A percentile compares a stretch with the other conserved stretches of the same genome.
These are phyloP conservation scores for Salix dunnii DNA, from an alignment of 345 rosid genomes.

Conservation along the genomic window DNA sequence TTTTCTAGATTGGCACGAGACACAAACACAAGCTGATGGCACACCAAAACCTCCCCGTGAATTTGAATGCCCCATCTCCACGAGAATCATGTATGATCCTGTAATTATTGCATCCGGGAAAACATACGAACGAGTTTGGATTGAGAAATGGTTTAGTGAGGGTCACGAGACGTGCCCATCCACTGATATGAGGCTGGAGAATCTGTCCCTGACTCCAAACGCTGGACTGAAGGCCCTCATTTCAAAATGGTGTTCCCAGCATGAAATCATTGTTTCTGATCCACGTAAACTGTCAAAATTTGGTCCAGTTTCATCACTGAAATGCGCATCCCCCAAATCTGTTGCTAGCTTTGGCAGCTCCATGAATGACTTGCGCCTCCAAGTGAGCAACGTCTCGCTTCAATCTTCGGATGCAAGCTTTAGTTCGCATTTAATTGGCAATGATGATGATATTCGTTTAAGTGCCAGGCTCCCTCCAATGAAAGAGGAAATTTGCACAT, in stretches of 20 bases:
- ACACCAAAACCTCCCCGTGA: conserved; percentile 25
- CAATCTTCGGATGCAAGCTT: conserved; percentile 18
- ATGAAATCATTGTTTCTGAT: conserved; percentile 23
- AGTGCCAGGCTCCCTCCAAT: conserved; percentile 2
- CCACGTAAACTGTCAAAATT: conserved; percentile 7
- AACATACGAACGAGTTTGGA: conserved; percentile 40
- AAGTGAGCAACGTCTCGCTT: conserved; percentile 25
- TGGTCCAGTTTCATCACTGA: conserved; percentile 1
- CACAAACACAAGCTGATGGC: not conserved
- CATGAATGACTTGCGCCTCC: conserved; percentile 22
- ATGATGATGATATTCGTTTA: not conserved
- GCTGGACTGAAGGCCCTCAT: conserved; percentile 26
- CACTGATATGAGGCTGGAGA: conserved; percentile 26
- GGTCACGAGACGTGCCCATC: conserved; percentile 33
- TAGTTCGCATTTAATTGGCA: conserved; percentile 1
- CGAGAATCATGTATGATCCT: conserved; percentile 41
- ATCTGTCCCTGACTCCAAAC: conserved; percentile 30
- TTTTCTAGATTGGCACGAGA: not conserved
- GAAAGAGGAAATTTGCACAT: conserved; percentile 1
- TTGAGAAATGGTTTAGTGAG: conserved; percentile 41
- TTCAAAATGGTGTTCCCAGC: conserved; percentile 29
- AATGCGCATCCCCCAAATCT: conserved; percentile 18
- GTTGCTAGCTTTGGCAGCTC: conserved; percentile 41
- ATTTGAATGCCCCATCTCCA: conserved; percentile 36
- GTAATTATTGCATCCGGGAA: conserved; percentile 37